Evolutionary conservation across 192 early-diverging fungal species (phyloP).

Genomic region (Backusella westeae): DNA sequence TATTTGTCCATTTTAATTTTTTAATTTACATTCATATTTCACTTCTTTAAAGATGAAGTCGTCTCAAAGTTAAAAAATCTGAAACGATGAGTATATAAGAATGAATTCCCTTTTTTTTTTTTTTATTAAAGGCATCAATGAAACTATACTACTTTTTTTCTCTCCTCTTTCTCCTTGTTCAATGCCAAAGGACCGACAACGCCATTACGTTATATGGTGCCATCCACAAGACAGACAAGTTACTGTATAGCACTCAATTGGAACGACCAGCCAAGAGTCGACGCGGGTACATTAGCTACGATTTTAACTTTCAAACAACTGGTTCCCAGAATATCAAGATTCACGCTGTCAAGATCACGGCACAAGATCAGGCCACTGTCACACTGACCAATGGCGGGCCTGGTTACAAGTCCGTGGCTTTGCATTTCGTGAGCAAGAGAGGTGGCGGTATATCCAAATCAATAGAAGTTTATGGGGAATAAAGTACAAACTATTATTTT

Average conservation of each 20-base stretch:
- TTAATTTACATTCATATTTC: background rate
- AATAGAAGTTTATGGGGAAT: background rate
- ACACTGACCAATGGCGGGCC: background rate
- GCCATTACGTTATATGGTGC: background rate
- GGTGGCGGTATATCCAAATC: background rate
- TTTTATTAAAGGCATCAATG: background rate
- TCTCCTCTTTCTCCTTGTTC: background rate
- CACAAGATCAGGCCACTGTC: background rate
- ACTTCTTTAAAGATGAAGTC: background rate
- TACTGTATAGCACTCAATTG: background rate
- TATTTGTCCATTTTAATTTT: background rate
- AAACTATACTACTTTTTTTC: background rate
- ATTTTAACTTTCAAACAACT: background rate
- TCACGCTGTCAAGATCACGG: background rate
- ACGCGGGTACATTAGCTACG: background rate
- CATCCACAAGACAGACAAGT: background rate
- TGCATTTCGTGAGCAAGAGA: background rate
- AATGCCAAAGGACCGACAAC: background rate
- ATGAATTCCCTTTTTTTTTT: background rate
- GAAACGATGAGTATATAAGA: background rate
- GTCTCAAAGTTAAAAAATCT: background rate
- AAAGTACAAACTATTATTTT: background rate
- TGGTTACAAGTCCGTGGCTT: background rate
- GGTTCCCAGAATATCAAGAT: background rate
- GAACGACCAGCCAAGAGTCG: background rate